Evolutionary conservation across 2,329 filamentous ascomycete species (phyloP).

Genomic region (Volutella citrinella): DNA sequence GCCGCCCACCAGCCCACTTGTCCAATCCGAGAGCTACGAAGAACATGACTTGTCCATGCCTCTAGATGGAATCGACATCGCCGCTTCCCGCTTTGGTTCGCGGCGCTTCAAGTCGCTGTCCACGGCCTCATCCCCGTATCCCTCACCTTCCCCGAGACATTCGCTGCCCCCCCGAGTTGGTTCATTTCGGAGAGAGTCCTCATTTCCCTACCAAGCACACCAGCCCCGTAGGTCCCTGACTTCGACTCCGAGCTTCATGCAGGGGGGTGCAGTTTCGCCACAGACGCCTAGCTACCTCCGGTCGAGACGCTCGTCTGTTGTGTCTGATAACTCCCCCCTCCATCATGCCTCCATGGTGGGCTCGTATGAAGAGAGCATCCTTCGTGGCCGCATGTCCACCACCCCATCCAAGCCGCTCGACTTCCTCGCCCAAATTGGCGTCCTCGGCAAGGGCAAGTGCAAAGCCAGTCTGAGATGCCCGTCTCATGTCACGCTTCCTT

Average conservation of each 20-base stretch:
- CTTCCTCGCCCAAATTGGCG: constrained; percentile 93
- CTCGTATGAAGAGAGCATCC: constrained; percentile 95
- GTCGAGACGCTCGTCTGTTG: constrained; percentile 66
- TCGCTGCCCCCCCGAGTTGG: constrained; percentile 21
- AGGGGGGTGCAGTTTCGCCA: constrained; percentile 39
- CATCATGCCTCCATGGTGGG: constrained; percentile 95
- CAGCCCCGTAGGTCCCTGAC: constrained; percentile 74
- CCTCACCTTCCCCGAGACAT: constrained; percentile 35
- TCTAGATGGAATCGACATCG: constrained; percentile 49
- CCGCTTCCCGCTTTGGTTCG: constrained; percentile 35
- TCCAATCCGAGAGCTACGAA: constrained; percentile 82
- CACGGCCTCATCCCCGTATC: constrained; percentile 46
- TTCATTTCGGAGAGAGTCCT: constrained; percentile 55
- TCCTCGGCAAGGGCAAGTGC: constrained; percentile 85
- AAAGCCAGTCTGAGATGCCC: constrained; percentile 83
- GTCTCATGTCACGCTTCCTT: constrained; percentile 83
- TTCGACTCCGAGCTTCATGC: constrained; percentile 46
- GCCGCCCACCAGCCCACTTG: constrained; percentile 86
- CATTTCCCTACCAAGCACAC: constrained; percentile 71
- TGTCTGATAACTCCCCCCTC: constrained; percentile 71
- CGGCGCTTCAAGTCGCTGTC: constrained; percentile 73
- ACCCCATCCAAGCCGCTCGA: constrained; percentile 88
- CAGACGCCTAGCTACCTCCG: constrained; percentile 50
- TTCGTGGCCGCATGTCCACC: constrained; percentile 94
- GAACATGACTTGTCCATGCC: constrained; percentile 60